Base-by-base conservation (phyloP, 2,329 filamentous ascomycete genomes). In the Verticillium longisporum region DNA sequence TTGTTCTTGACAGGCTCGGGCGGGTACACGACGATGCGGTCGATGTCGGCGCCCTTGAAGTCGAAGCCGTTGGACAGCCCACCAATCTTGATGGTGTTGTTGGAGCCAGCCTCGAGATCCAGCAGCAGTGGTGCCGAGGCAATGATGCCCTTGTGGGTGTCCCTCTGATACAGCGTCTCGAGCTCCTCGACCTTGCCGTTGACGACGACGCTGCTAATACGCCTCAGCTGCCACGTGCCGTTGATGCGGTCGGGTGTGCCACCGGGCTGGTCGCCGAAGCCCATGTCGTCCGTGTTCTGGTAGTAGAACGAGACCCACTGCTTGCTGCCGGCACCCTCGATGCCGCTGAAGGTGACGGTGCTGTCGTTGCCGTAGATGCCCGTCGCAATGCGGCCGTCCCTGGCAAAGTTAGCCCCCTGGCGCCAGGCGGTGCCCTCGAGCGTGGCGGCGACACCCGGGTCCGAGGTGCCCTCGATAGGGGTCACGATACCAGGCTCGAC, bases 231-330 rank as follows among this genome's bases (percentile, higher is more conserved):
- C 83, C 84, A 88, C 0, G 75, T 71, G 0, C 84, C 84, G 4
- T 81, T 81, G 58, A 87, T 85, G 6, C 85, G 79, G 66, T 88
- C 84, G 0, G 84, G 85, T 0, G 74, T 71, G 4, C 84, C 85
- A 50, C 78, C 79, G 1, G 84, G 78, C 61, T 79, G 77, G 57
- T 80, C 78, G 0, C 83, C 83, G 59, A 83, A 86, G 2, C 83
- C 83, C 81, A 85, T 83, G 60, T 85, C 83, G 56, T 85, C 83
- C 1, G 75, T 84, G 68, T 85, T 83, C 64, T 83, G 81, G 65
- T 83, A 82, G 68, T 83, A 82, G 69, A 83, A 83, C 0, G 80
- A 82, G 0, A 83, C 75, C 80, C 80, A 83, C 66, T 83, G 81
- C 1, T 78, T 74, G 53, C 77, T 73, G 4, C 80, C 74, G 32